These are phyloP conservation scores for Tillandsia leiboldiana DNA, from an alignment of 176 grass and related monocot species.

Conservation along the genomic window DNA sequence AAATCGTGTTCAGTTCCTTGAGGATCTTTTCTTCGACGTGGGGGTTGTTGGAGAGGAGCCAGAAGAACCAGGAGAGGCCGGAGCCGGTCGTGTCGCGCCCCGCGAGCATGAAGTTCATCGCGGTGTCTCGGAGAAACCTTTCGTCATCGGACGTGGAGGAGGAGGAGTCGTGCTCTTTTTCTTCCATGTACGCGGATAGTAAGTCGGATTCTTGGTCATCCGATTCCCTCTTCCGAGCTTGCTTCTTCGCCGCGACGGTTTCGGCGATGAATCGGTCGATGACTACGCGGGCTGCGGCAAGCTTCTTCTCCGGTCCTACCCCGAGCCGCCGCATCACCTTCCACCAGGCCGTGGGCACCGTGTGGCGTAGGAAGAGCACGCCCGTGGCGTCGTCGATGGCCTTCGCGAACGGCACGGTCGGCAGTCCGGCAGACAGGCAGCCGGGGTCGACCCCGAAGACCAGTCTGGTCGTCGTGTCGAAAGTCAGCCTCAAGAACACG, in stretches of 20 bases:
- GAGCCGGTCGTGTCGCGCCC: constrained; percentile 69
- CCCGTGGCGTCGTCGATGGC: constrained; percentile 60
- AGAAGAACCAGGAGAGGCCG: constrained; percentile 79
- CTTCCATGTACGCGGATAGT: constrained; percentile 52
- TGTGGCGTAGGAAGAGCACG: constrained; percentile 46
- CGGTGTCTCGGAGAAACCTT: constrained; percentile 52
- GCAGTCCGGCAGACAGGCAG: constrained; percentile 38
- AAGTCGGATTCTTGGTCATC: constrained; percentile 24
- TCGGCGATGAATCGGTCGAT: constrained; percentile 58
- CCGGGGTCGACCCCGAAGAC: constrained; percentile 66
- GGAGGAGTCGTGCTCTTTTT: constrained; percentile 1
- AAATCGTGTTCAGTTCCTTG: constrained; percentile 40
- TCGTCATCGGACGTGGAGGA: neutral
- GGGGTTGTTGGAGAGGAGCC: constrained; percentile 50
- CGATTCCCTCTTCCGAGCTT: constrained; percentile 17
- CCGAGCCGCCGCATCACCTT: constrained; percentile 41
- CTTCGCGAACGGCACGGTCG: constrained; percentile 45
- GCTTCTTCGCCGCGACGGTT: constrained; percentile 27
- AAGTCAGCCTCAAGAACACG: constrained; percentile 53
- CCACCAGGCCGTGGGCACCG: constrained; percentile 31
- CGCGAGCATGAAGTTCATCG: constrained; percentile 64
- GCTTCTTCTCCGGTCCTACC: constrained; percentile 42
- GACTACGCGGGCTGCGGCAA: constrained; percentile 28
- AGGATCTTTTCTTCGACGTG: constrained; percentile 42
- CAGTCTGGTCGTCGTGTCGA: constrained; percentile 48